Base-by-base conservation (phyloP, 331 rosid genomes). In the Saraca asoca region DNA sequence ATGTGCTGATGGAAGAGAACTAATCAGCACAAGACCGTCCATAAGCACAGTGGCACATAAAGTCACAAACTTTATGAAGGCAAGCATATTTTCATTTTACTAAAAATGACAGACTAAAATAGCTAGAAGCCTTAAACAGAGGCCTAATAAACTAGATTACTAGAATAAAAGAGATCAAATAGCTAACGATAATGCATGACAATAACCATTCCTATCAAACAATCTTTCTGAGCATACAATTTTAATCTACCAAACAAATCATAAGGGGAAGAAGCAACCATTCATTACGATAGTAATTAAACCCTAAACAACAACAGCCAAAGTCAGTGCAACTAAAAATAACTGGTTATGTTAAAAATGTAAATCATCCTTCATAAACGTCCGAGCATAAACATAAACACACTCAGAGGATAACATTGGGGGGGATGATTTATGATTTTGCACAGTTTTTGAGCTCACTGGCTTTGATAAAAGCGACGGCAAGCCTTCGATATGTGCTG, bases 401-500 rank as follows among this genome's bases (percentile, higher is more conserved):
- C 73, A 9, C 60, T 72, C 48, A 64, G 78, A 85, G 88, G 83
- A 82, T 24, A 58, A 12, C 12, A 72, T 9, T 46, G 9, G 2
- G 64, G 51, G 51, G 62, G 72, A 78, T 45, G 88, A 81, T 20
- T 6, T 5, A 34, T 11, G 39, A 80, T 93, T 19, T 93, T 0
- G 96, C 98, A 93, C 98, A 85, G 44, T 31, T 51, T 71, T 87
- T 93, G 98, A 89, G 89, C 93, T 82, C 73, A 70, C 77, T 77
- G 84, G 82, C 66, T 69, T 48, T 9, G 0, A 54, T 19, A 43
- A 29, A 24, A 60, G 13, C 79, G 62, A 79, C 74, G 68, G 75
- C 17, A 79, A 85, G 85, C 89, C 98, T 92, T 89, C 98, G 98
- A 91, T 77, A 80, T 79, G 96, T 83, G 96, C 96, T 48, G 31